phyloP scores from a whole-genome alignment of 2,329 filamentous ascomycete species.

The Periconia macrospinosa region DNA sequence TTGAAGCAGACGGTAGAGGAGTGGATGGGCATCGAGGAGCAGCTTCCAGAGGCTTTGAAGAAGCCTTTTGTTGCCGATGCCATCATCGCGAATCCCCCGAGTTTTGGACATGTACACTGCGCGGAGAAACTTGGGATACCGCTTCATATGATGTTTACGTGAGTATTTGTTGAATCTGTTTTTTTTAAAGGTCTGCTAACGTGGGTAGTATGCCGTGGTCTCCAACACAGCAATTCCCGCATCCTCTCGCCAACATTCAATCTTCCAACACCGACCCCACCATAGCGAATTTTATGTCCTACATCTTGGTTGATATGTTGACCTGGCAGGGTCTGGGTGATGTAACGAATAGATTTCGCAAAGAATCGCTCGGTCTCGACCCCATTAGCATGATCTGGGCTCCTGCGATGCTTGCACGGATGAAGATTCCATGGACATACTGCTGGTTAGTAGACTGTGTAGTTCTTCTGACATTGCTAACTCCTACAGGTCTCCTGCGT shows the following conservation, averaged over 20 bases:
- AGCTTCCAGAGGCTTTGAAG: conserved; percentile 37
- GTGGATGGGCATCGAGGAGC: conserved; percentile 46
- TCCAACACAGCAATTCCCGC: conserved; percentile 80
- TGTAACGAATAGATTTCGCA: conserved; percentile 84
- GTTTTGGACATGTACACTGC: conserved; percentile 74
- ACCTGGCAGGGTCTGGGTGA: conserved; percentile 92
- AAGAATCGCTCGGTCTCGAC: conserved; percentile 73
- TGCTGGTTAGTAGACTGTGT: conserved; percentile 63
- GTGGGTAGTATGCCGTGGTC: conserved; percentile 77
- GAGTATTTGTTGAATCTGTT: conserved; percentile 39
- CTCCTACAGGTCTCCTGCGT: conserved; percentile 38
- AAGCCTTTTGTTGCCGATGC: conserved; percentile 79
- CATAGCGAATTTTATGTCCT: conserved; percentile 82
- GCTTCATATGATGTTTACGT: conserved; percentile 87
- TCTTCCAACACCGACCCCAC: conserved; percentile 73
- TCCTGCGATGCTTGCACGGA: conserved; percentile 73
- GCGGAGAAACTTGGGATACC: conserved; percentile 76
- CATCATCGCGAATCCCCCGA: conserved; percentile 78
- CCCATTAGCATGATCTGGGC: conserved; percentile 80
- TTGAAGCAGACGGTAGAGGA: conserved; percentile 58
- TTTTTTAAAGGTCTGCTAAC: neutral
- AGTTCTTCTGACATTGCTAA: neutral
- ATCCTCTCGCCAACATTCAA: conserved; percentile 82
- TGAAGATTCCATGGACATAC: conserved; percentile 84
- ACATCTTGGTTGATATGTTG: conserved; percentile 85